Conservation (phyloP, 2,329 filamentous ascomycete genomes). For the Pseudogymnoascus sp. region DNA sequence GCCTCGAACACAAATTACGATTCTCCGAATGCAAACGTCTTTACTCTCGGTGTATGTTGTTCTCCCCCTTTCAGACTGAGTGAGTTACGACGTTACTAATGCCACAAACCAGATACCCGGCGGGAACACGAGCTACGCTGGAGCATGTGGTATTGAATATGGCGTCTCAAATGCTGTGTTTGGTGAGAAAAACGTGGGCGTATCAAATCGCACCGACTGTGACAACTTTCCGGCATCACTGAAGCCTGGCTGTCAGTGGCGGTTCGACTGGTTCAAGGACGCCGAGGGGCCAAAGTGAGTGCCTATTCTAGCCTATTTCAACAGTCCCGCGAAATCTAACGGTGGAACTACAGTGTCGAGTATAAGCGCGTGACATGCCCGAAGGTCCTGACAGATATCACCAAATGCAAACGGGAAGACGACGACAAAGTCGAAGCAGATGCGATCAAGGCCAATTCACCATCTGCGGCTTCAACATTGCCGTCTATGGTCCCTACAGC, state of each 20-base stretch:
- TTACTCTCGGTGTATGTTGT: constrained; percentile 40
- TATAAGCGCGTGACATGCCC: neutral
- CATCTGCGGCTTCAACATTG: neutral
- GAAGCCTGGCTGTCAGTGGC: constrained; percentile 5
- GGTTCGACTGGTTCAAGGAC: constrained; percentile 2
- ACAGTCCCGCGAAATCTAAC: neutral
- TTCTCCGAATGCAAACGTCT: constrained; percentile 42
- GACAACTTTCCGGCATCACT: neutral
- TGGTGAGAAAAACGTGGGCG: neutral
- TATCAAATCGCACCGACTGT: neutral
- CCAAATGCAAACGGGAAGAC: neutral
- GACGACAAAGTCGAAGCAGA: constrained; percentile 10
- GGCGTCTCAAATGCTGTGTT: neutral
- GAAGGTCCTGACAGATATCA: neutral
- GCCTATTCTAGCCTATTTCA: neutral
- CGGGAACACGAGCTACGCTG: neutral
- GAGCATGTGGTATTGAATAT: neutral
- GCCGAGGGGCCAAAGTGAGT: neutral
- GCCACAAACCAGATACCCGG: neutral
- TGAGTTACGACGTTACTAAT: neutral
- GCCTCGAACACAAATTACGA: constrained; percentile 52
- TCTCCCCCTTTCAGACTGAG: neutral
- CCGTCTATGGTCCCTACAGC: neutral
- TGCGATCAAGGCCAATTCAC: neutral
- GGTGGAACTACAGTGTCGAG: neutral